Percentiles rank a stretch among this genome's conserved stretches.
These are phyloP conservation scores for Pestalotiopsis sp. DNA, from an alignment of 2,329 filamentous ascomycete genomes.

Conservation along the genomic window DNA sequence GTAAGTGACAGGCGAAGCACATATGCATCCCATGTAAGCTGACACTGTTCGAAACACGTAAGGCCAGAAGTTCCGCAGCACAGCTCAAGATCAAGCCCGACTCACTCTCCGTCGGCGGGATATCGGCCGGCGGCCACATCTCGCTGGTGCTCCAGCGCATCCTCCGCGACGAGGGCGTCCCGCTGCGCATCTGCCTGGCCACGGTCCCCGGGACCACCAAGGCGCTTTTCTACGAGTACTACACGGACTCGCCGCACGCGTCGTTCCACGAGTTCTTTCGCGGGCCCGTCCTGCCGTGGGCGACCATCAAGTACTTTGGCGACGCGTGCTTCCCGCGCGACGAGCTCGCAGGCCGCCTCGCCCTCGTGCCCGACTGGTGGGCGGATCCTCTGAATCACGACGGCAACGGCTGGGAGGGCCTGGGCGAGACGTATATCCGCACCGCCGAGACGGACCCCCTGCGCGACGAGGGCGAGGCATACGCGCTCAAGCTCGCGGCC, in stretches of 20 bases:
- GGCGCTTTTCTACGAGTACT: conserved; percentile 27
- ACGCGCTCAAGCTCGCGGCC: conserved; percentile 40
- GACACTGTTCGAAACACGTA: no score
- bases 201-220: conserved; percentile 30
- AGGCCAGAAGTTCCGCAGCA: conserved; percentile 27
- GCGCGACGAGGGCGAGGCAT: conserved; percentile 49
- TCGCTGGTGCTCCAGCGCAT: conserved; percentile 35
- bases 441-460: conserved; percentile 41
- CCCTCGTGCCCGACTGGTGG: conserved; percentile 35
- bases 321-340: conserved; percentile 27
- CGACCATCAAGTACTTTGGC: conserved; percentile 34
- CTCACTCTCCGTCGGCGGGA: conserved; percentile 37
- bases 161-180: conserved; percentile 36
- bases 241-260: conserved; percentile 33
- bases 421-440: conserved; percentile 34
- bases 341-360: conserved; percentile 22
- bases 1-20: conserved; percentile 17
- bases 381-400: conserved; percentile 30
- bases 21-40: no score
- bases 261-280: conserved; percentile 35
- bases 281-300: conserved; percentile 34
- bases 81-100: conserved; percentile 30
- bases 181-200: conserved; percentile 34
- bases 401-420: conserved; percentile 26
- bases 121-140: conserved; percentile 39